Evolutionary conservation across 768 basidiomycete species (phyloP), one percentile per base, ranked within the genome.

Genomic region (Boletus reticuloceps): DNA sequence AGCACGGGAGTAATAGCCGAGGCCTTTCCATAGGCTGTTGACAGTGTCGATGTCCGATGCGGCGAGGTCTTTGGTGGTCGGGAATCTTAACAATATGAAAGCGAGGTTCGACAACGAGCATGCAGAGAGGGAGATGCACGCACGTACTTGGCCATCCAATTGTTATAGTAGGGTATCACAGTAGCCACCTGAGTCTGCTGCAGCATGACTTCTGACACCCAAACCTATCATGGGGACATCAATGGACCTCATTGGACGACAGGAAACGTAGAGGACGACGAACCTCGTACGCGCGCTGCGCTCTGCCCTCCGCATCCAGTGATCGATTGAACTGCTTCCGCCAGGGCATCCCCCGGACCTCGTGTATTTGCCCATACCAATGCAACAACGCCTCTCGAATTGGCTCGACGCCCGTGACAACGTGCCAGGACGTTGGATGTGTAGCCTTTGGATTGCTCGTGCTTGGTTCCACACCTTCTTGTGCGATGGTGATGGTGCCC

Each of bases 161-260:
- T 80, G 50, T 82, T 85, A 70, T 91, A 98, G 72, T 97, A 98
- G 1, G 90, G 90, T 62, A 95, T 93, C n/a, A 96, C 94, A 2
- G 93, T 94, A 6, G 73, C 79, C 34, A 97, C 94, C 69, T 96
- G 94, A 0, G 95, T 98, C 72, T 98, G 95, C 70, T 98, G 95
- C 3, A 95, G 78, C 95, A 97, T 97, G 54, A 97, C 86, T 73
- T 98, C 93, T 14, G 87, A 91, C 22, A 94, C 79, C 89, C 91
- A 92, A 25, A 93, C 89, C 90, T 90, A 32, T 6, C 4, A 43
- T 38, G 31, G 45, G 36, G 2, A 12, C 17, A 19, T 47, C 32
- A 43, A 36, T 7, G 8, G 16, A 2, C 1, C 0, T 19, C 12
- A 12, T 16, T 32, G 46, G 42, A 44, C 11, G 22, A 50, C 11